Evolutionary conservation across 2,329 filamentous ascomycete species (phyloP).

Genomic region (Colletotrichum tanaceti): DNA sequence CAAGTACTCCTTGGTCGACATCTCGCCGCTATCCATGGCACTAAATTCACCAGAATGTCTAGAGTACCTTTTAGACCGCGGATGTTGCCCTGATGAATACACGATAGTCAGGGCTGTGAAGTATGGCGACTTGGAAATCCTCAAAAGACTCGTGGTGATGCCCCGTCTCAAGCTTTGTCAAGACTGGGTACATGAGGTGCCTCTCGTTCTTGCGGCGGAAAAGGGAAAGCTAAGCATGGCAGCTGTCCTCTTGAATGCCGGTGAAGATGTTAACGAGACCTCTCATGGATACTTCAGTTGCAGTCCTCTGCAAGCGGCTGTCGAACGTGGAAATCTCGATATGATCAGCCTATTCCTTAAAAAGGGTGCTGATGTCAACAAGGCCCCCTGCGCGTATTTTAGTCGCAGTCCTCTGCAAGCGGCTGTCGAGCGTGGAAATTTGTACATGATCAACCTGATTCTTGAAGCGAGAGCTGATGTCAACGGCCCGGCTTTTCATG

Average conservation of each 20-base stretch:
- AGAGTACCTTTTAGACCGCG: neutral
- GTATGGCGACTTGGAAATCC: neutral
- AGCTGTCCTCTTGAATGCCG: neutral
- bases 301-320: neutral
- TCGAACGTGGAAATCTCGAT: neutral
- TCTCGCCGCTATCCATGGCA: neutral
- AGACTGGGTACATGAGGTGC: neutral
- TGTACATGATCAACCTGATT: neutral
- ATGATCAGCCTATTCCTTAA: neutral
- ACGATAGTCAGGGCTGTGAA: neutral
- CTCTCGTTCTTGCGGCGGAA: neutral
- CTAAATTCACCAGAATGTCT: neutral
- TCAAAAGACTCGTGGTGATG: neutral
- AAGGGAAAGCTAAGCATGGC: rapidly evolving
- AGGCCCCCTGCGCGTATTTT: neutral
- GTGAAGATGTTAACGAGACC: neutral
- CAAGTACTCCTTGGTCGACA: neutral
- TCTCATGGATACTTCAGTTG: neutral
- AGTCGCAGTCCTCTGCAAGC: slow-evolving; percentile 1
- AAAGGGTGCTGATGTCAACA: slow-evolving; percentile 3
- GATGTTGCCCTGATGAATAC: slow-evolving; percentile 3
- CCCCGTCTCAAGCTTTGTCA: neutral
- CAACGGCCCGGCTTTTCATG: neutral
- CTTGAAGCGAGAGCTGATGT: neutral
- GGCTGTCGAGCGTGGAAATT: neutral